Percentiles rank a stretch among this genome's conserved stretches.
These are phyloP conservation scores for Leccinum aurantiacum DNA, from an alignment of 768 basidiomycete species.

Conservation along the genomic window DNA sequence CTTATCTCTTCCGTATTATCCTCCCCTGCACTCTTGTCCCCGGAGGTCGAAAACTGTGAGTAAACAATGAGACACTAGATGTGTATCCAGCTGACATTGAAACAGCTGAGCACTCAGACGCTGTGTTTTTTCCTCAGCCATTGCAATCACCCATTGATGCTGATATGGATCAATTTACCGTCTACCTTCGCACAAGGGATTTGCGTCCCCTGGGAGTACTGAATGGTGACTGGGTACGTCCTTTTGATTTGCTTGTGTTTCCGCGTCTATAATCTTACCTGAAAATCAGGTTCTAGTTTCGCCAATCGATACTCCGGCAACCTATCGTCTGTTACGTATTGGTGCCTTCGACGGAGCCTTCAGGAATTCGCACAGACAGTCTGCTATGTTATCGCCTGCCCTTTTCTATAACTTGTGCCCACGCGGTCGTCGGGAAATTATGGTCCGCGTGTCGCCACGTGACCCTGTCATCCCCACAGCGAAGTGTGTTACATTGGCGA, in stretches of 20 bases:
- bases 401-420: constrained; percentile 54
- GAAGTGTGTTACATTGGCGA: constrained; percentile 66
- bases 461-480: constrained; percentile 68
- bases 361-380: constrained; percentile 37
- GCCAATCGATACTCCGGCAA: constrained; percentile 32
- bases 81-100: not conserved
- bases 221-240: constrained; percentile 75
- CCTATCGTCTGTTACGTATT: constrained; percentile 57
- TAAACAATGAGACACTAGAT: not conserved
- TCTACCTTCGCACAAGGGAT: constrained; percentile 65
- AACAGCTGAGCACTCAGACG: constrained; percentile 6
- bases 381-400: constrained; percentile 39
- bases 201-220: constrained; percentile 65
- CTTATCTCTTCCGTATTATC: constrained; percentile 52
- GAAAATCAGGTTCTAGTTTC: constrained; percentile 51
- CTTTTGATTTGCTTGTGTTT: not conserved
- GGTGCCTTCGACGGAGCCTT: constrained; percentile 50
- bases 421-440: constrained; percentile 31
- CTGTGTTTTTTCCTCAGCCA: constrained; percentile 30
- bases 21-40: constrained; percentile 14
- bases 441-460: constrained; percentile 51
- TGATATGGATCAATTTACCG: constrained; percentile 49
- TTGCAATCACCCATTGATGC: constrained; percentile 36
- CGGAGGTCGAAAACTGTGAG: constrained; percentile 11
- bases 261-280: not conserved